phyloP scores from a whole-genome alignment of 805 yeast genomes.

The Lipomyces starkeyi region DNA sequence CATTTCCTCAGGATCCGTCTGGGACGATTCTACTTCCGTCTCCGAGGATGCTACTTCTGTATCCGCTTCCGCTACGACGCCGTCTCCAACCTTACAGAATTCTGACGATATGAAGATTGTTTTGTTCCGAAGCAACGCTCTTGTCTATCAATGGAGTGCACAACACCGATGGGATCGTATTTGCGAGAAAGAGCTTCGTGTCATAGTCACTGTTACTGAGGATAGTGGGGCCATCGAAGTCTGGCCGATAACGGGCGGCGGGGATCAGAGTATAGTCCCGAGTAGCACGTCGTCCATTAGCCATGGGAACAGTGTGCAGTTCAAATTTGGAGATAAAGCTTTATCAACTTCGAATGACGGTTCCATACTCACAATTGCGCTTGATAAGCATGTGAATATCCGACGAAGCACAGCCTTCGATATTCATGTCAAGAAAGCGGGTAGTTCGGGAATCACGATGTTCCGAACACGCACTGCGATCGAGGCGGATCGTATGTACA shows the following conservation, averaged over 20 bases:
- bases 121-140: constrained; percentile 33
- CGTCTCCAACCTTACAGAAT: constrained; percentile 12
- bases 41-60: constrained; percentile 15
- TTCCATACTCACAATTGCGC: constrained; percentile 29
- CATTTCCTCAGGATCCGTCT: constrained; percentile 8
- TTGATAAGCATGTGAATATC: constrained; percentile 26
- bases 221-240: constrained; percentile 34
- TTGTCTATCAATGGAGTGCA: constrained; percentile 37
- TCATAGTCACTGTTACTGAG: constrained; percentile 29
- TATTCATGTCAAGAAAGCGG: constrained; percentile 33
- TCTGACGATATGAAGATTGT: constrained; percentile 26
- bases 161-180: constrained; percentile 37
- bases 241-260: constrained; percentile 31
- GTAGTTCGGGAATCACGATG: constrained; percentile 34
- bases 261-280: neutral
- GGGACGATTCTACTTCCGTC: constrained; percentile 14
- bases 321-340: constrained; percentile 22
- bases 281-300: neutral
- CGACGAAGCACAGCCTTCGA: constrained; percentile 40
- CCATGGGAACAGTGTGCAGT: constrained; percentile 24
- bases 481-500: constrained; percentile 39
- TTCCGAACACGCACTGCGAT: constrained; percentile 36
- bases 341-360: constrained; percentile 9
- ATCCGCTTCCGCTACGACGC: neutral
- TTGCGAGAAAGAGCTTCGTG: constrained; percentile 29